Evolutionary conservation across 2,329 filamentous ascomycete genomes (phyloP), one percentile per base, ranked within the genome.

Genomic region (Lachnellula occidentalis): DNA sequence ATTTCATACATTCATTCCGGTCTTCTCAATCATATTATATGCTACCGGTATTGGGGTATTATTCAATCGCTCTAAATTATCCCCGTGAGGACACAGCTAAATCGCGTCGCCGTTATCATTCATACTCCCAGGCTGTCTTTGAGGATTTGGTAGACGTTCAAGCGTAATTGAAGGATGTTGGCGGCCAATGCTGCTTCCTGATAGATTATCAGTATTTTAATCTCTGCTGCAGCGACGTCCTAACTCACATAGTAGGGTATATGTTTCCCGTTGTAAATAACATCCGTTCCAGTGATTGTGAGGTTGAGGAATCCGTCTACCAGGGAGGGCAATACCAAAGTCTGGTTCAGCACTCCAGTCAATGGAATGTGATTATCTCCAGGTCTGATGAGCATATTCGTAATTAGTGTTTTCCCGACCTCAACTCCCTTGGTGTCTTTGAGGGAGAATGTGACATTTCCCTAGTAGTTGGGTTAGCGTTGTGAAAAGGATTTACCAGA

Each of bases 361-460:
- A 85, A 76, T 1, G 74, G 70, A 39, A 80, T 61, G 12, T 58
- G 71, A 68, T 84, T 83, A 58, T 74, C 67, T 43, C 82, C 82
- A 0, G 82, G 82, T 9, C 65, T 68, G 22, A 85, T 70, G 21
- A 74, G 67, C 39, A 85, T 69, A 63, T 83, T 62, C 36, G 73
- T 66, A 14, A 85, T 69, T 27, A 73, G 74, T 6, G 76, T 64
- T 49, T 72, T 72, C 31, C 81, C 82, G 55, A 85, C 75, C 4
- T 64, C 17, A 5, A 69, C 73, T 45, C 72, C 73, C 9, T 51
- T 41, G 1, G 51, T 47, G 39, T 63, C 67, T 41, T 72, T 72
- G 56, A 85, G 74, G 58, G 76, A 68, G 62, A 84, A 70, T 9
- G 78, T 80, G 1, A 85, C 72, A 59, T 83, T 81, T 55, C 81